Conservation (phyloP, 2,329 filamentous ascomycete genomes). For the Alternaria sp. region DNA sequence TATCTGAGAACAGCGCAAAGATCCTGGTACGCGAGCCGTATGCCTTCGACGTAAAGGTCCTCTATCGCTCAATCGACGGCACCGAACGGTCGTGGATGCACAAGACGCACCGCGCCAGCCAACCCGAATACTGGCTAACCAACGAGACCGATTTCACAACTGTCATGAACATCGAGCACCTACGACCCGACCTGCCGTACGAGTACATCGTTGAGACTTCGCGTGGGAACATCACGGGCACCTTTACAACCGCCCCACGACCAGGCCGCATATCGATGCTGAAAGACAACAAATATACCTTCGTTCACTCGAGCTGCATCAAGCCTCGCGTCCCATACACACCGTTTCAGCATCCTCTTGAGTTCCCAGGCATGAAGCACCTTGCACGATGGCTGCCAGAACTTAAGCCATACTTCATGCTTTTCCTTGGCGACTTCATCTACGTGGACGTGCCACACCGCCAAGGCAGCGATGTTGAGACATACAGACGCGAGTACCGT, state of each 20-base stretch:
- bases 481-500: slow-evolving; percentile 91
- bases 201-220: slow-evolving; percentile 72
- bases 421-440: slow-evolving; percentile 84
- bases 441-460: slow-evolving; percentile 87
- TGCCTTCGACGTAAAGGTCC: slow-evolving; percentile 65
- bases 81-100: slow-evolving; percentile 42
- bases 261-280: slow-evolving; percentile 67
- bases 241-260: slow-evolving; percentile 79
- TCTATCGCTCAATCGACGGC: slow-evolving; percentile 44
- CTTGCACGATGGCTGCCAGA: slow-evolving; percentile 76
- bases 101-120: slow-evolving; percentile 39
- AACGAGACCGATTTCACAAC: slow-evolving; percentile 85
- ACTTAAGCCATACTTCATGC: slow-evolving; percentile 76
- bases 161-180: slow-evolving; percentile 70
- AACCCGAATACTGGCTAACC: slow-evolving; percentile 62
- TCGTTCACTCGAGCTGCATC: slow-evolving; percentile 91
- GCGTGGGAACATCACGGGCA: slow-evolving; percentile 85
- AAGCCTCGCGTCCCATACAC: slow-evolving; percentile 91
- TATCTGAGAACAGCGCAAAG: slow-evolving; percentile 80
- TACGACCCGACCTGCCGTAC: slow-evolving; percentile 77
- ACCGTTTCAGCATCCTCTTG: slow-evolving; percentile 80
- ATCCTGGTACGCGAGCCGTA: slow-evolving; percentile 88
- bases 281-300: slow-evolving; percentile 78
- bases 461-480: slow-evolving; percentile 73
- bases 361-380: slow-evolving; percentile 80